Base-by-base conservation (phyloP, 306 rosid species). In the Dryas octopetala region DNA sequence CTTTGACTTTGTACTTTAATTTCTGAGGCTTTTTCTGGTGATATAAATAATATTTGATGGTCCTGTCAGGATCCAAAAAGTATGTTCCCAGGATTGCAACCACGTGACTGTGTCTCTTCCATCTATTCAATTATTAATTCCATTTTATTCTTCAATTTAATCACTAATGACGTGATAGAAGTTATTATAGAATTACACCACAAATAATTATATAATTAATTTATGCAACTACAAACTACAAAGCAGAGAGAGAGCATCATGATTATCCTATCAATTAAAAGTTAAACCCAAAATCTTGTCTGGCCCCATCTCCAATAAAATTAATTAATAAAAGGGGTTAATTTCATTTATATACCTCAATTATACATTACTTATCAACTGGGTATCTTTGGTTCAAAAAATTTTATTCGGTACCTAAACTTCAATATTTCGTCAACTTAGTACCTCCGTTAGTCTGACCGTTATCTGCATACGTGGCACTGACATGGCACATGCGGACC, bases 1-100 rank as follows among this genome's bases (percentile, higher is more conserved):
- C 76, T 47, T 73, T 46, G 59, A 60, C 76, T 46, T 28, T 1
- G 38, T 47, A 45, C 48, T 59, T 59, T 60, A 23, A 7, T 73
- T 59, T 59, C 32, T 46, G 38, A 47, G 76, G 60, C 68, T 73
- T 16, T 26, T 28, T 73, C 58, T 59, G 68, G 57, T 59, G 76
- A 57, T 57, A 32, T 32, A 32, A 32, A 32, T 32, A 26, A 23
- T 7, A 58, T 10, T 45, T 32, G 38, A 23, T 17, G 66, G 67
- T 23, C 40, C 58, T 59, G 76, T 47, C 68, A 60, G 76, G 63
- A 59, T 59, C 11, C 68, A 49, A 7, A 47, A 73, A 73, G 48
- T 73, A 47, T 73, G 76, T 47, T 43, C 59, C 60, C 52, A 28
- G 46, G 47, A 59, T 45, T 51, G 11, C 10, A 43, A 7, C 76